Percentiles rank a stretch among this genome's conserved stretches.
phyloP scores from a whole-genome alignment of 1,284 basidiomycete species.

The Ustilago lituana region DNA sequence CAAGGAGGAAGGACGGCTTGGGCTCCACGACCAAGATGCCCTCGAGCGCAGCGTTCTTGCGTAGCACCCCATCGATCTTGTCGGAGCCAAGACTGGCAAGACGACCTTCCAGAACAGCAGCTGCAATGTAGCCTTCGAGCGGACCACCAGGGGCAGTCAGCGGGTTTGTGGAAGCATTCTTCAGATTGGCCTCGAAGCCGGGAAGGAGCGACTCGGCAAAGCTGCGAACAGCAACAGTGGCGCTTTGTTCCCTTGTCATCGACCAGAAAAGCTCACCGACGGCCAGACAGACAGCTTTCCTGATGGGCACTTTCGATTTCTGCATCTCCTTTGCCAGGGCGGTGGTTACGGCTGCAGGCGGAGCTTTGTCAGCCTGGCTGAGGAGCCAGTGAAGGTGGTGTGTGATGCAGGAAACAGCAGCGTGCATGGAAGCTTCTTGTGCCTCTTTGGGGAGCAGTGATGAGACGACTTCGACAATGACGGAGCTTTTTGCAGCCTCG shows the following conservation, averaged over 20 bases:
- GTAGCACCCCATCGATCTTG: conserved; percentile 41
- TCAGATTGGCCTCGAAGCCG: conserved; percentile 55
- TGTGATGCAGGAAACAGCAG: conserved; percentile 45
- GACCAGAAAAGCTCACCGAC: conserved; percentile 54
- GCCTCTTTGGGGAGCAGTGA: conserved; percentile 57
- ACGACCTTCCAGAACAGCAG: conserved; percentile 45
- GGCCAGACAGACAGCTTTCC: conserved; percentile 51
- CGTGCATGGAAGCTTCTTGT: conserved; percentile 53
- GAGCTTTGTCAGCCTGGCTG: conserved; percentile 13
- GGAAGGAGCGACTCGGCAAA: conserved; percentile 58
- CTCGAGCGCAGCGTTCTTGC: conserved; percentile 42
- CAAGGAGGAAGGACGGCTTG: conserved; percentile 65
- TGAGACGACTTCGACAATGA: conserved; percentile 40
- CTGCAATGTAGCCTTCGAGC: conserved; percentile 61
- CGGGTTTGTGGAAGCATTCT: conserved; percentile 54
- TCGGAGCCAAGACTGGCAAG: conserved; percentile 30
- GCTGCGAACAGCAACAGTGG: conserved; percentile 29
- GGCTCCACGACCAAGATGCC: conserved; percentile 43
- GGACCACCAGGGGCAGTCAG: conserved; percentile 59
- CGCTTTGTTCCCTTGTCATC: conserved; percentile 4
- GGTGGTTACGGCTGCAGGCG: conserved; percentile 29
- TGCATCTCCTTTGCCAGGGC: conserved; percentile 55
- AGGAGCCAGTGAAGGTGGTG: conserved; percentile 42
- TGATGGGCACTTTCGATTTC: conserved; percentile 53
- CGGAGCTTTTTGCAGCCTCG: conserved; percentile 26